Evolutionary conservation across 345 rosid genomes (phyloP).

Genomic region (Citrus cavaleriei): DNA sequence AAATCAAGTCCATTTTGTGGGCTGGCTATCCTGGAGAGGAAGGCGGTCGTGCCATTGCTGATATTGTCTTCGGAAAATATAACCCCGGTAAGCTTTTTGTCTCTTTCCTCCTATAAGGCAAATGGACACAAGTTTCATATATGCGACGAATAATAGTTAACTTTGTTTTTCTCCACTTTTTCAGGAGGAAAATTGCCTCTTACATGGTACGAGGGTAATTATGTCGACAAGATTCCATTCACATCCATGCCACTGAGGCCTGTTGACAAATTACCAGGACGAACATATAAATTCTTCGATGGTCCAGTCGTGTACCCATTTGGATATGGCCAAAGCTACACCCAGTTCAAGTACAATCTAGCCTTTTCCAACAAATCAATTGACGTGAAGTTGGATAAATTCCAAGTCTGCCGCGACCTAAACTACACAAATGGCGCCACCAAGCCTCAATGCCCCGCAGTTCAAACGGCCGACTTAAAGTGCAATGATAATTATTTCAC

Average conservation of each 20-base stretch:
- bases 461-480: background rate
- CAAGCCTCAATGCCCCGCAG: constrained; percentile 20
- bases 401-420: constrained; percentile 25
- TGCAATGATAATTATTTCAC: background rate
- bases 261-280: constrained; percentile 27
- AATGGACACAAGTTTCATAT: too few species aligned
- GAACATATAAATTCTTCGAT: constrained; percentile 53
- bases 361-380: background rate
- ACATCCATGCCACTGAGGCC: constrained; percentile 53
- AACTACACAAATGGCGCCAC: background rate
- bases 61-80: constrained; percentile 52
- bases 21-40: constrained; percentile 68
- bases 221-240: constrained; percentile 35
- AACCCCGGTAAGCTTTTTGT: constrained; percentile 45
- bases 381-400: background rate
- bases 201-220: constrained; percentile 43
- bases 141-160: too few species aligned
- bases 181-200: constrained; percentile 56
- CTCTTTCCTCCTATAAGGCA: too few species aligned
- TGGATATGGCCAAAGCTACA: constrained; percentile 56
- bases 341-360: constrained; percentile 19
- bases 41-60: constrained; percentile 70
- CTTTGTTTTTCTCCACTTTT: background rate
- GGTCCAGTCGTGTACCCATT: constrained; percentile 50
- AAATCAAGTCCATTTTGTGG: constrained; percentile 46